Percentiles rank a stretch among this genome's conserved stretches.
Conservation (phyloP, 1,139 yeast genomes). For the Scheffersomyces cryptocercus region DNA sequence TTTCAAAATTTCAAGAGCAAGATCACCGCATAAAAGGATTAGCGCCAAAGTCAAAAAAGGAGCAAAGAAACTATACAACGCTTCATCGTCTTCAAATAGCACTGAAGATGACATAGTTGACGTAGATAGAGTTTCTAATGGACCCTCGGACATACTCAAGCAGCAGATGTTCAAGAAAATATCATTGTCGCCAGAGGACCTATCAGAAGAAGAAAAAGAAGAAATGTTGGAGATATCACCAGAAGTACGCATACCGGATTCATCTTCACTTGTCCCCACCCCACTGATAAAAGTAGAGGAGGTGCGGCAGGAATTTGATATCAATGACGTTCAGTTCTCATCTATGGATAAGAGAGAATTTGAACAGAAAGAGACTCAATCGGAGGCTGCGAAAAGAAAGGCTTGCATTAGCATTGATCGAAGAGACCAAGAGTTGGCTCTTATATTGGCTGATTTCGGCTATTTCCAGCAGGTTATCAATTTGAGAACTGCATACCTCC, state of each 20-base stretch:
- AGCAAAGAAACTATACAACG: conserved; percentile 7
- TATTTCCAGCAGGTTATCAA: conserved; percentile 16
- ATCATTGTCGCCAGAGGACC: conserved; percentile 2
- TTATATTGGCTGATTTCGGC: conserved; percentile 8
- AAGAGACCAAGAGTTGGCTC: not conserved
- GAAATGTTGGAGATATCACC: not conserved
- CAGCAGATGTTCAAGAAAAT: conserved; percentile 17
- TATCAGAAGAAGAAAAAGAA: conserved; percentile 1
- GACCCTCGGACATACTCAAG: conserved; percentile 10
- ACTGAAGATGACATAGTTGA: conserved; percentile 6
- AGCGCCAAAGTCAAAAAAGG: conserved; percentile 10
- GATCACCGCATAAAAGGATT: conserved; percentile 6
- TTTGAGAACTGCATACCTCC: conserved; percentile 27
- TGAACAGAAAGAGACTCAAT: not conserved
- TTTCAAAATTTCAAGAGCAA: conserved; percentile 6
- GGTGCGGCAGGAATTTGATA: conserved; percentile 5
- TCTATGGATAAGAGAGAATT: conserved; percentile 5
- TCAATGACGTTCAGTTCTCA: conserved; percentile 11
- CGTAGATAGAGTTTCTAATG: not conserved
- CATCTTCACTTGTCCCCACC: not conserved
- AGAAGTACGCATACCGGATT: not conserved
- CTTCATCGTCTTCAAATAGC: conserved; percentile 10
- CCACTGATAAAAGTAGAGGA: not conserved
- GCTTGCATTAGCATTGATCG: too few relatives aligned
- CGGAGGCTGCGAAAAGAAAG: not conserved